Conservation (phyloP, 2,329 filamentous ascomycete genomes). For the Pseudogymnoascus destructans region DNA sequence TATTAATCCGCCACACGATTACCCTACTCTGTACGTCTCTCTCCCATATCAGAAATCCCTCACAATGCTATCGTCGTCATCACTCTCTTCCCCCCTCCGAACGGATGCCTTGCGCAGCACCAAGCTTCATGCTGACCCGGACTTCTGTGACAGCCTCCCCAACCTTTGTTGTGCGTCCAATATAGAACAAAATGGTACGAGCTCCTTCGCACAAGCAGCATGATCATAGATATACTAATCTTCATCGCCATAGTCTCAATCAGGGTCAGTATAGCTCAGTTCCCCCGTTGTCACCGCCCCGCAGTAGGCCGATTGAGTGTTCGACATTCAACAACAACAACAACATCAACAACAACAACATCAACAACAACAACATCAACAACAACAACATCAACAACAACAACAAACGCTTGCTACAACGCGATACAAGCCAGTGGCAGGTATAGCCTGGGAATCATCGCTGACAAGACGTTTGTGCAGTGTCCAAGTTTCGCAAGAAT, state of each 20-base stretch:
- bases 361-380: constrained; percentile 7
- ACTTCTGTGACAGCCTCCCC: not conserved
- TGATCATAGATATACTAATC: not conserved
- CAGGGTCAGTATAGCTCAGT: constrained; percentile 41
- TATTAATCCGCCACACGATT: not conserved
- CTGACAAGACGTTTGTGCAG: constrained; percentile 30
- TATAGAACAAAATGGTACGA: constrained; percentile 6
- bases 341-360: constrained; percentile 3
- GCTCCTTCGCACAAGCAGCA: not conserved
- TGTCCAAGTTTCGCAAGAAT: constrained; percentile 59
- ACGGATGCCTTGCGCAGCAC: not conserved
- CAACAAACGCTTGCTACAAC: not conserved
- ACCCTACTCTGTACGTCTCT: not conserved
- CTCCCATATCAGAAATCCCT: not conserved
- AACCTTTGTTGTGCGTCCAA: not conserved
- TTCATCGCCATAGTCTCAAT: constrained; percentile 43
- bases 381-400: constrained; percentile 6
- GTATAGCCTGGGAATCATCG: not conserved
- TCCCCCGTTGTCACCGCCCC: constrained; percentile 16
- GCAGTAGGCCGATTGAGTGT: not conserved
- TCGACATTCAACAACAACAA: constrained; percentile 2
- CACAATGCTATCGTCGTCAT: constrained; percentile 2
- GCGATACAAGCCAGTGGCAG: not conserved
- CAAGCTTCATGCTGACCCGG: not conserved
- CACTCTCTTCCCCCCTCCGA: not conserved